Evolutionary conservation across 768 basidiomycete genomes (phyloP), one percentile per base, ranked within the genome.

Genomic region (Pleurotus sapidus): DNA sequence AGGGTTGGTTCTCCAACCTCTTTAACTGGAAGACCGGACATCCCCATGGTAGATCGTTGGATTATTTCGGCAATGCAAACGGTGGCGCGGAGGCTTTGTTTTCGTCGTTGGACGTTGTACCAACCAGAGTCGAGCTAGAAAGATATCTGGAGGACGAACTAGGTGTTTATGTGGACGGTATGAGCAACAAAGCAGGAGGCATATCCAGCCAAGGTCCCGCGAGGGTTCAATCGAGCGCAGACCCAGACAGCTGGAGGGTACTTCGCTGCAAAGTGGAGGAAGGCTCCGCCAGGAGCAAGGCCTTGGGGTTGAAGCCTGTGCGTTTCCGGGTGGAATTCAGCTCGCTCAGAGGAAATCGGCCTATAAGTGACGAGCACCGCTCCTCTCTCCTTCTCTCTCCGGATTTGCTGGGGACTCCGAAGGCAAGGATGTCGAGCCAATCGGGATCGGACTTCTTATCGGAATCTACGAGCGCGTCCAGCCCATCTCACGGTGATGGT

Each of bases 1-100:
- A 89, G 67, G 90, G 89, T 34, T 97, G 95, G 95, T 95, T 98
- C 72, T 91, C 93, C 18, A 96, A 91, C 63, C 76, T 98, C 27
- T 98, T 98, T 78, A 91, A 87, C 70, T 97, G 93, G 91, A 94
- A 91, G 67, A 37, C 58, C 14, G 15, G 43, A 17, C 77, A 80
- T 30, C 51, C 34, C 5, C 82, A 84, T 55, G 72, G 77, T 20
- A 45, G 55, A 77, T 64, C 72, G 65, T 68, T 72, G 59, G 63
- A 12, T 70, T 68, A 57, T 68, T 65, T 48, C 68, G 74, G 54
- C 39, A 59, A 61, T 23, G 59, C 63, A 11, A 17, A 30, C 17
- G 30, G 18, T 30, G 24, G 43, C 17, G 24, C 58, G 12, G 59
- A 59, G 38, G 67, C 80, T 27, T 65, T 84, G 18, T 88, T 86